phyloP scores from a whole-genome alignment of 164 flowering plant species.

The Dillenia suffruticosa region DNA sequence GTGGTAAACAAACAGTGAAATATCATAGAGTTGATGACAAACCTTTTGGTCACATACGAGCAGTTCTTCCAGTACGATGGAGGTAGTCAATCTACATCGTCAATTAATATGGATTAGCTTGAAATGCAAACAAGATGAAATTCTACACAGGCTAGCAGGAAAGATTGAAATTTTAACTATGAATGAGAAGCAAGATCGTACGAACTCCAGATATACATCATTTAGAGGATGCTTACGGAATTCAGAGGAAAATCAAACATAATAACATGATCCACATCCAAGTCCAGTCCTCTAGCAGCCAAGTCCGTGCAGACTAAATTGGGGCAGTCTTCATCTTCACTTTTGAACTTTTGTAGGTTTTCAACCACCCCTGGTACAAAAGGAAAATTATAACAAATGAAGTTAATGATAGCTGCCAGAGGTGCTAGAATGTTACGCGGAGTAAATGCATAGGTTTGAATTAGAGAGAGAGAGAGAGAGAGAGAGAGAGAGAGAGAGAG shows the following conservation, averaged over 20 bases:
- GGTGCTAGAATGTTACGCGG: no score
- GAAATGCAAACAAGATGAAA: background rate
- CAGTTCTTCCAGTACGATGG: conserved; percentile 99
- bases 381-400: background rate
- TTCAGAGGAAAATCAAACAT: conserved; percentile 94
- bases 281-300: conserved; percentile 96
- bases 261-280: conserved; percentile 98
- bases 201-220: background rate
- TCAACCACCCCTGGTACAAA: conserved; percentile 64
- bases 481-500: no score
- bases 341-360: conserved; percentile 84
- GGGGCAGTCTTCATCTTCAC: conserved; percentile 89
- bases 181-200: background rate
- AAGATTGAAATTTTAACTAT: background rate
- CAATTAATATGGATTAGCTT: conserved; percentile 3
- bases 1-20: background rate
- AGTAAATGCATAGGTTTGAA: no score
- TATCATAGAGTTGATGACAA: background rate
- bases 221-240: conserved; percentile 50
- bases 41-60: conserved; percentile 99
- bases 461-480: no score
- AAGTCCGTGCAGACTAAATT: conserved; percentile 96
- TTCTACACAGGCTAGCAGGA: no score
- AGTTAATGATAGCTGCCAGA: background rate
- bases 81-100: conserved; percentile 87